Base-by-base conservation (phyloP, 2,329 filamentous ascomycete species). In the Trichoderma atroviride region DNA sequence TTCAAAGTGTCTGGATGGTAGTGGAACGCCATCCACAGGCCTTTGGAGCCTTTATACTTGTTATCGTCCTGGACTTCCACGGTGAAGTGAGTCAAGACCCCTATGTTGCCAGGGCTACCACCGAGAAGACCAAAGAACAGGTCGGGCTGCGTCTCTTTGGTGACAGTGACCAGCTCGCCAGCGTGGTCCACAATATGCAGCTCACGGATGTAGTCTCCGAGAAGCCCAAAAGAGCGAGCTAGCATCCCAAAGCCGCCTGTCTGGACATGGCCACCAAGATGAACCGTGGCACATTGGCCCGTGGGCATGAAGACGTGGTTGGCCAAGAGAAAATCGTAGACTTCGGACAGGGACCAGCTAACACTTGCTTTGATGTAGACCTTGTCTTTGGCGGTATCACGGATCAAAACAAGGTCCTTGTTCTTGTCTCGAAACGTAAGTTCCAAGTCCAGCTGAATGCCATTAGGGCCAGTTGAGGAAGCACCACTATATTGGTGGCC, bases 61-160 rank as follows among this genome's bases (percentile, higher is more conserved):
- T 62, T 50, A 13, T 62, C 59, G 19, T 62, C 59, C 33, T 62
- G 59, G n/a, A 62, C 59, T 52, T 62, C 59, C 19, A 62, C 59
- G 2, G 47, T 62, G 29, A 62, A 62, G 5, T 62, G 59, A 4
- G 59, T 62, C 40, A 62, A 50, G 59, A 62, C 59, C 19, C 59
- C 59, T 3, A 62, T 62, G 40, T 62, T 62, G 59, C 59, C 59
- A 2, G 59, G 59, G 13, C 59, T 62, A 13, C 59, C 59, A 14
- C 59, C 59, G 13, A 62, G 59, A 7, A 62, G 27, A 29, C 59
- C 59, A 62, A 35, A 62, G 59, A 62, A 62, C 43, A 62, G 33
- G 4, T 62, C 59, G 1, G 59, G 59, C 0, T 52, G 59, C 2
- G 29, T 62, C n/a, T 62, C 59, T 52, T 52, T 52, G 29, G 59